Conservation (phyloP, 331 rosid genomes). For the Dryas integrifolia region DNA sequence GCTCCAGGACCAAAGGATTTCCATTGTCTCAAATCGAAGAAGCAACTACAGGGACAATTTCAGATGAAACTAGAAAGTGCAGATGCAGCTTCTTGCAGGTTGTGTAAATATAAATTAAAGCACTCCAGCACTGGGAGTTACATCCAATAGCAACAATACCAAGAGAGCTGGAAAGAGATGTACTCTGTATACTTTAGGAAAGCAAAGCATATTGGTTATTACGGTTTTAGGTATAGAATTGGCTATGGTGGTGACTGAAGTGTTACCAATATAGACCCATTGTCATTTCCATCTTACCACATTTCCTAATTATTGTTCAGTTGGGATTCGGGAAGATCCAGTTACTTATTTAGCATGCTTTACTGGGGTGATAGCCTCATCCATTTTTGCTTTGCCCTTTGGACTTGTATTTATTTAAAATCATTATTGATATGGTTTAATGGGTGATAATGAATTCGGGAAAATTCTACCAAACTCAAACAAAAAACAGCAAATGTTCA, state of each 20-base stretch:
- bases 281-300: not conserved
- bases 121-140: constrained; percentile 19
- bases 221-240: not conserved
- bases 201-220: constrained; percentile 2
- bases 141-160: constrained; percentile 21
- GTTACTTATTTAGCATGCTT: too few relatives aligned
- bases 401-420: too few relatives aligned
- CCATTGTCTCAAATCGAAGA: constrained; percentile 71
- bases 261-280: too few relatives aligned
- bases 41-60: constrained; percentile 41
- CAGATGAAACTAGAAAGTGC: constrained; percentile 29
- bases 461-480: not conserved
- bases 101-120: constrained; percentile 26
- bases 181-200: constrained; percentile 2
- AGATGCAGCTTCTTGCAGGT: constrained; percentile 21
- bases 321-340: not conserved
- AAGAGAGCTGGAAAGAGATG: constrained; percentile 1
- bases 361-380: too few relatives aligned
- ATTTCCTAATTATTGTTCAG: not conserved
- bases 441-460: too few relatives aligned
- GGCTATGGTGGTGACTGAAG: not conserved
- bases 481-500: not conserved
- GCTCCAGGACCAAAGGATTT: constrained; percentile 93
- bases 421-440: too few relatives aligned
- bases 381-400: too few relatives aligned